A percentile compares a stretch with the other conserved stretches of the same genome.
phyloP scores from a whole-genome alignment of 257 asterid genomes.

The Jacaranda mimosifolia region DNA sequence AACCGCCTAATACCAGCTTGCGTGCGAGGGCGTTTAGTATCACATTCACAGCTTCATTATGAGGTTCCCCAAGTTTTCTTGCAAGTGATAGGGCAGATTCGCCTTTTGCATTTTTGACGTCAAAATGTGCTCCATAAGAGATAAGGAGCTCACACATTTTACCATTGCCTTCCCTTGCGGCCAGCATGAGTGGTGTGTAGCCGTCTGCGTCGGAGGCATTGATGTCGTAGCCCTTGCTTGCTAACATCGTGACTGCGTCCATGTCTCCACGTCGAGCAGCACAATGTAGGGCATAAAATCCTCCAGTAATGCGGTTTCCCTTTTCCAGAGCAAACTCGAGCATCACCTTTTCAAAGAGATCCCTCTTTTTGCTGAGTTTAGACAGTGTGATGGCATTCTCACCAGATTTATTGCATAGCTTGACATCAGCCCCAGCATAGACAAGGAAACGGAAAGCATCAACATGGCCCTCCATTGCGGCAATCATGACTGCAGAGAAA shows the following conservation, averaged over 20 bases:
- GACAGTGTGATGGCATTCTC: slow-evolving; percentile 71
- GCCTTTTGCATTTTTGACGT: slow-evolving; percentile 55
- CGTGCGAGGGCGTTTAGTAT: slow-evolving; percentile 69
- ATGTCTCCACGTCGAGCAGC: slow-evolving; percentile 78
- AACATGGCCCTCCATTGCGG: slow-evolving; percentile 78
- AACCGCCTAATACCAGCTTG: slow-evolving; percentile 62
- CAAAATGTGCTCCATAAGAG: slow-evolving; percentile 61
- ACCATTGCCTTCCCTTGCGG: slow-evolving; percentile 72
- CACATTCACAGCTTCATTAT: slow-evolving; percentile 52
- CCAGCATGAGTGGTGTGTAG: slow-evolving; percentile 79
- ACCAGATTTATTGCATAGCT: slow-evolving; percentile 63
- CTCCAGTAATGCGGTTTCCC: slow-evolving; percentile 64
- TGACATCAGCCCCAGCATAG: slow-evolving; percentile 79
- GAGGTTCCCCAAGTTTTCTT: slow-evolving; percentile 27
- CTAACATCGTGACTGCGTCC: slow-evolving; percentile 64
- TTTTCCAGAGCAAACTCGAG: slow-evolving; percentile 82
- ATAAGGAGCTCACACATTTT: slow-evolving; percentile 61
- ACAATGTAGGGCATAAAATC: slow-evolving; percentile 74
- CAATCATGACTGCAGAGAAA: slow-evolving; percentile 79
- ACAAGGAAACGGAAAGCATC: slow-evolving; percentile 80
- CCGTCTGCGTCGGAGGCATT: slow-evolving; percentile 67
- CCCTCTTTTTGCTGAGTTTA: slow-evolving; percentile 54
- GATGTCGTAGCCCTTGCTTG: slow-evolving; percentile 65
- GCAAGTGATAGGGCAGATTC: slow-evolving; percentile 39
- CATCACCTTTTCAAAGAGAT: slow-evolving; percentile 75